These are phyloP conservation scores for Emydomyces testavorans DNA, from an alignment of 2,329 filamentous ascomycete genomes.

Conservation along the genomic window DNA sequence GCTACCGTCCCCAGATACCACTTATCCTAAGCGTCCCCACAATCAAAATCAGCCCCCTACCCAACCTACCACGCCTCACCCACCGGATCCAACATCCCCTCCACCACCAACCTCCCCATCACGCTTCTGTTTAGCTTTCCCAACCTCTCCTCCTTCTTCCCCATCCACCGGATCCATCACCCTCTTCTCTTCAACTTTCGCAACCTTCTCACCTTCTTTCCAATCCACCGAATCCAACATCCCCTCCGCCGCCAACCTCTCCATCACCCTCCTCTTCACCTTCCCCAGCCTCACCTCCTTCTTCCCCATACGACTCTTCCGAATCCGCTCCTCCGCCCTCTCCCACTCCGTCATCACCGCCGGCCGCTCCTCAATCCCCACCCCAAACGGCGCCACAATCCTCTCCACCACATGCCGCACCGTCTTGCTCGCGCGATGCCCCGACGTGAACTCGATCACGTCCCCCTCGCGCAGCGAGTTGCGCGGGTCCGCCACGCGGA, in stretches of 20 bases:
- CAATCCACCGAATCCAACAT: background rate
- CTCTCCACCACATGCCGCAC: constrained; percentile 35
- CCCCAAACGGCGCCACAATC: constrained; percentile 34
- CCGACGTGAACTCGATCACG: constrained; percentile 35
- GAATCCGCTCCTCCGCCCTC: constrained; percentile 24
- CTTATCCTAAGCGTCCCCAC: too few relatives aligned
- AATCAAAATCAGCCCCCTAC: too few relatives aligned
- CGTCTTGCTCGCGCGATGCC: constrained; percentile 28
- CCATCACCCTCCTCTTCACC: constrained; percentile 24
- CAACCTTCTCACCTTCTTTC: background rate
- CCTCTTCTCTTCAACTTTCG: background rate
- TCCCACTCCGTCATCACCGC: constrained; percentile 28
- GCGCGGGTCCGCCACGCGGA: constrained; percentile 31
- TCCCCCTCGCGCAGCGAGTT: constrained; percentile 36
- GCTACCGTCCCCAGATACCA: too few relatives aligned
- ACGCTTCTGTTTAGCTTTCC: background rate
- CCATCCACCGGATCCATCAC: background rate
- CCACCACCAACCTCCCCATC: too few relatives aligned
- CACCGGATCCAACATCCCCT: too few relatives aligned
- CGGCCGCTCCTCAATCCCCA: constrained; percentile 28
- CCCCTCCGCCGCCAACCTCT: constrained; percentile 17
- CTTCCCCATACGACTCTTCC: constrained; percentile 26
- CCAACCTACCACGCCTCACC: too few relatives aligned
- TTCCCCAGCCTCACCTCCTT: constrained; percentile 22
- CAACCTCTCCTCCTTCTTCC: background rate